Percentiles rank a stretch among this genome's conserved stretches.
These are phyloP conservation scores for Wakefieldia striispora DNA, from an alignment of 768 basidiomycete species.

Conservation along the genomic window DNA sequence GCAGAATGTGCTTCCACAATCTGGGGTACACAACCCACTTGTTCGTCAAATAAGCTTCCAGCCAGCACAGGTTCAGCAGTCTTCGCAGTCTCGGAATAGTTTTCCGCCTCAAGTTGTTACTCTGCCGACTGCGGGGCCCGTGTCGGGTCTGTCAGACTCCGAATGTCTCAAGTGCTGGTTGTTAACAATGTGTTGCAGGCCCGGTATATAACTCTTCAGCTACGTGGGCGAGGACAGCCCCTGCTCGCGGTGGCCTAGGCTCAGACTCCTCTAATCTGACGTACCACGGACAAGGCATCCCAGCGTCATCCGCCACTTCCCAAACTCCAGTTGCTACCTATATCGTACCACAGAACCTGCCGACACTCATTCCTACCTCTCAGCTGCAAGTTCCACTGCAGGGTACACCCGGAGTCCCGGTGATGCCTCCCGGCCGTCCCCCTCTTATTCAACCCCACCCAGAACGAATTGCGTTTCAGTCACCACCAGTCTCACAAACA, in stretches of 20 bases:
- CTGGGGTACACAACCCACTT: neutral
- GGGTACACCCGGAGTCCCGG: neutral
- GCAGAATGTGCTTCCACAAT: conserved; percentile 10
- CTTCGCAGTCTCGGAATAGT: conserved; percentile 7
- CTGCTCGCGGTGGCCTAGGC: neutral
- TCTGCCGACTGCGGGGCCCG: neutral
- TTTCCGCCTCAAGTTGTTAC: conserved; percentile 4
- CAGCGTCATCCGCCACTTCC: neutral
- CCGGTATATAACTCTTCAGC: conserved; percentile 3
- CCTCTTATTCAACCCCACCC: neutral
- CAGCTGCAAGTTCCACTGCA: conserved; percentile 7
- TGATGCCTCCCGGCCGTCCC: neutral
- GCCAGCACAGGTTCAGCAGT: conserved; percentile 6
- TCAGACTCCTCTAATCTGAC: neutral
- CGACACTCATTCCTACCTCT: neutral
- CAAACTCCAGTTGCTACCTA: neutral
- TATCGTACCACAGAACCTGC: conserved; percentile 1
- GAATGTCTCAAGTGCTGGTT: neutral
- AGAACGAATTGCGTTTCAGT: neutral
- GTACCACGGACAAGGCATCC: neutral
- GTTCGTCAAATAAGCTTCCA: conserved; percentile 5
- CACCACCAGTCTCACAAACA: neutral
- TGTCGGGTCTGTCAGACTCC: conserved; percentile 10
- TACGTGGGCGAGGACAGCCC: neutral
- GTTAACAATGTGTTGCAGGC: neutral